phyloP scores from a whole-genome alignment of 2,329 filamentous ascomycete genomes.

The Verticillium longisporum region DNA sequence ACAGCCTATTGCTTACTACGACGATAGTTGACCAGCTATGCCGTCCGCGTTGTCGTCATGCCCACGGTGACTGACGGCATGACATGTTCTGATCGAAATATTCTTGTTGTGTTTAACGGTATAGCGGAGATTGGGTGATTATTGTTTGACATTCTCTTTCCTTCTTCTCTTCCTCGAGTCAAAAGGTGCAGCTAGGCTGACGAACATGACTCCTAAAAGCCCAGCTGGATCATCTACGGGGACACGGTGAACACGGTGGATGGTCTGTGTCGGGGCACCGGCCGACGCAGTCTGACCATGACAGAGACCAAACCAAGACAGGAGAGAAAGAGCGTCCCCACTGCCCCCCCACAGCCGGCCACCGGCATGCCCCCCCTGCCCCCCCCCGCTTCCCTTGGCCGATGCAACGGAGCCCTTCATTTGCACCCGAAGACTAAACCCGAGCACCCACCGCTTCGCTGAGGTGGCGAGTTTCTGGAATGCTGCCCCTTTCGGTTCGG shows the following conservation, averaged over 20 bases:
- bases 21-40: too few species aligned
- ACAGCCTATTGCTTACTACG: background rate
- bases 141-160: too few species aligned
- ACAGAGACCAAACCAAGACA: too few species aligned
- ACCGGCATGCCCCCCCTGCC: background rate
- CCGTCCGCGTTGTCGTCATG: too few species aligned
- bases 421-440: background rate
- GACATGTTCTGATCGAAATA: too few species aligned
- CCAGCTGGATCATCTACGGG: background rate
- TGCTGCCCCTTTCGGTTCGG: conserved; percentile 4
- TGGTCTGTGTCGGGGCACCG: background rate
- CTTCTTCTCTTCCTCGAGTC: background rate
- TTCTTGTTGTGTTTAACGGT: too few species aligned
- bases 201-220: background rate
- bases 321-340: too few species aligned
- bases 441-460: background rate
- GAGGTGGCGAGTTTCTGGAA: conserved; percentile 6
- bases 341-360: too few species aligned
- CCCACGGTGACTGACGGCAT: background rate
- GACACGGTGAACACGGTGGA: background rate
- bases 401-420: background rate
- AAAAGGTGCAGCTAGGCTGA: background rate
- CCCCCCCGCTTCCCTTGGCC: background rate
- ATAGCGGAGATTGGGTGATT: too few species aligned
- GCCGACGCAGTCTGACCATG: background rate